These are phyloP conservation scores for Amaranthus palmeri DNA, from an alignment of 148 eudicot species.

Conservation along the genomic window DNA sequence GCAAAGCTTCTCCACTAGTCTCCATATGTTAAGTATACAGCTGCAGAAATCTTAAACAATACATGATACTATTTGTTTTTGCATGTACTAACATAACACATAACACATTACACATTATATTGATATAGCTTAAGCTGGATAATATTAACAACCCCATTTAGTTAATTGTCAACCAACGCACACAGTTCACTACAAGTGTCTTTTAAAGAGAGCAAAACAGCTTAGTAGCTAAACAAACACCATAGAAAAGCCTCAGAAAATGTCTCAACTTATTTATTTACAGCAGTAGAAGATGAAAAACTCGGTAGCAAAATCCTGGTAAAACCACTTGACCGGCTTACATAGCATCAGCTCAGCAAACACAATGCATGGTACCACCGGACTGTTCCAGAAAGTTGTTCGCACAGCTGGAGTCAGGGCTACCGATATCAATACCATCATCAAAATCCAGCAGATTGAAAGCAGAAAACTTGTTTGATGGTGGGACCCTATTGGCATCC, in stretches of 20 bases:
- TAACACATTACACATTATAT: neutral
- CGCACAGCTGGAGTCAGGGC: constrained; percentile 52
- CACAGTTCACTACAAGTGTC: neutral
- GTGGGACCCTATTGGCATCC: constrained; percentile 17
- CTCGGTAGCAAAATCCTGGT: constrained; percentile 2
- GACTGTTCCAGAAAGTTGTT: constrained; percentile 58
- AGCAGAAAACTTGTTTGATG: constrained; percentile 26
- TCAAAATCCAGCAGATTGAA: constrained; percentile 36
- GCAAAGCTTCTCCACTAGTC: neutral
- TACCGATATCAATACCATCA: constrained; percentile 33
- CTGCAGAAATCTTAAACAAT: neutral
- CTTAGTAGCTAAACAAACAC: neutral
- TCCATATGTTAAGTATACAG: neutral
- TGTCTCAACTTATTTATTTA: constrained; percentile 22
- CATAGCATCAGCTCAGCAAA: constrained; percentile 65
- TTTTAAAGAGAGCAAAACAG: neutral
- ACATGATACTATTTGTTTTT: too few relatives aligned
- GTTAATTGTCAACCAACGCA: neutral
- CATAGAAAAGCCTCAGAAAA: constrained; percentile 1
- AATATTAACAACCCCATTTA: neutral
- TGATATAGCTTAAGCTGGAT: neutral
- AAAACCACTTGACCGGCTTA: constrained; percentile 20
- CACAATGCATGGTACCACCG: constrained; percentile 42
- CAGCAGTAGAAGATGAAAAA: constrained; percentile 8
- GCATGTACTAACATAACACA: neutral